Base-by-base conservation (phyloP, 2,329 filamentous ascomycete species). In the Bipolaris oryzae region DNA sequence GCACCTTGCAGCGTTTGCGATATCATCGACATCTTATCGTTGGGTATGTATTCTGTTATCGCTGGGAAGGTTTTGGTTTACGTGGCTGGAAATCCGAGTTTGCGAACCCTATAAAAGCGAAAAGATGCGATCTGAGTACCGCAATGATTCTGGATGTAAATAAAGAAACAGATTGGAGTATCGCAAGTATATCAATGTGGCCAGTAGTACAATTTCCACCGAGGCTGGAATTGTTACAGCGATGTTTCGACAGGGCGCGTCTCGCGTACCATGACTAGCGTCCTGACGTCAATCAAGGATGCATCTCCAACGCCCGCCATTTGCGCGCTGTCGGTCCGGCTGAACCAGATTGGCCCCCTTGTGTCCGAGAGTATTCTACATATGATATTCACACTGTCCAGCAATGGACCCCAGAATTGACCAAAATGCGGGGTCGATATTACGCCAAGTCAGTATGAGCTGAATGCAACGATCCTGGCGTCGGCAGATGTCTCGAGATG, bases 1-100 rank as follows among this genome's bases (percentile, higher is more conserved):
- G 85, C 84, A 18, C 87, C 85, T 77, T 93, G 89, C 47, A 89
- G 58, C 43, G 74, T 76, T 49, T 76, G 74, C 35, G 70, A 72
- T 63, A 74, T 53, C 53, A 75, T 68, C 50, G 69, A 67, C 71
- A 75, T 75, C 58, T 42, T 60, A 53, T 25, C 15, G 48, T 48
- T 20, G 34, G 6, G 33, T 16, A 25, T 25, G 33, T 38, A 39
- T 35, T 31, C 28, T 31, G 28, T 42, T 60, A 55, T 25, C 16
- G 48, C 28, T 38, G 34, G 10, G 34, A 11, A 16, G n/a, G 21
- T 28, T 39, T 35, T 31, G 38, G 28, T 52, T 42, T 15, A 23
- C 51, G 35, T 42, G 21, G 47, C 35, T 18, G 39, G 28, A 49
- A 28, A 18, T 23, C 11, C 16, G 33, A 23, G 16, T 25, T n/a